Base-by-base conservation (phyloP, 163 green algal genomes). In the Volvox carteri region DNA sequence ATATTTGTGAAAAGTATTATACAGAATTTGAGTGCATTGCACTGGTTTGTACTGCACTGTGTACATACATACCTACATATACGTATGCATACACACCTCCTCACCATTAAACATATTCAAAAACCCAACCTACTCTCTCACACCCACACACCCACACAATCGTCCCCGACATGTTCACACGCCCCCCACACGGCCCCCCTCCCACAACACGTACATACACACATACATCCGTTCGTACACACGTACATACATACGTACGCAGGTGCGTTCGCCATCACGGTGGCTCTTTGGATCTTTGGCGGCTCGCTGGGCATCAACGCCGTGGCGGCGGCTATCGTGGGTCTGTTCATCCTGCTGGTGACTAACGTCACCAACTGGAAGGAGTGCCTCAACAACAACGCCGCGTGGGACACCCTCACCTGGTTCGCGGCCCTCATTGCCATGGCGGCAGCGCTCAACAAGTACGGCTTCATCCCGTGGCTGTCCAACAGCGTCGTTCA, bases 361-460 rank as follows among this genome's bases (percentile, higher is more conserved):
- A 98, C 97, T 76, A 92, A 92, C 87, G 97, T 99, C 50, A 94
- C 97, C 73, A 98, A 92, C 75, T 99, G 98, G 98, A 98, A 99
- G 90, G 94, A 97, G 93, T 98, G 96, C 94, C 90, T 98, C 76
- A 93, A 86, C 91, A 96, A 98, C 91, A 96, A 96, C 91, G 95
- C 94, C 16, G 97, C 98, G 14, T 99, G 98, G 98, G 98, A 99
- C 95, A 99, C 98, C 3, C 95, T 99, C 54, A 98, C 96, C 58
- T 99, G 98, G 98, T 99, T 99, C 90, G 97, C 97, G 28, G 98
- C 97, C 14, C 95, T 99, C 74, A 99, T 99, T 84, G 97, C 95
- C 91, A 99, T 99, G 97, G 97, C 98, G 44, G 95, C 96, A 30
- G 98, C 98, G 93, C 96, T 99, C 44, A 99, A 99, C 95, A 99